These are phyloP conservation scores for Camellia oleifera DNA, from an alignment of 179 eudicot species.

Conservation along the genomic window DNA sequence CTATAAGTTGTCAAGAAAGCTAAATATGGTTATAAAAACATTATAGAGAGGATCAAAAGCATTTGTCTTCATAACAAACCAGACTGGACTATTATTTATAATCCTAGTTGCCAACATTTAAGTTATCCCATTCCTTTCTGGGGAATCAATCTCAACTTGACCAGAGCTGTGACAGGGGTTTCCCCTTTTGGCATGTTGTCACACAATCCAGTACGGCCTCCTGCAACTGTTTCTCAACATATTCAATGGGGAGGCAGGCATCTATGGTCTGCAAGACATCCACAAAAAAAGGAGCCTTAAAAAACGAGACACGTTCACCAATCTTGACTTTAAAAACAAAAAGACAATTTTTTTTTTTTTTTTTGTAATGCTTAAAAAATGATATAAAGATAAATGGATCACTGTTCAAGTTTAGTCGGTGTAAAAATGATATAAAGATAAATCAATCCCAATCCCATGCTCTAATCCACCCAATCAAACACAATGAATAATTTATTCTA, in stretches of 20 bases:
- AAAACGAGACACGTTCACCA: not conserved
- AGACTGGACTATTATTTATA: too few relatives aligned
- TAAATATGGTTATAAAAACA: too few relatives aligned
- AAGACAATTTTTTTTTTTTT: too few relatives aligned
- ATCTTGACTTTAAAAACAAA: not conserved
- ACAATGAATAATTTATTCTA: too few relatives aligned
- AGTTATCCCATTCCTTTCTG: not conserved
- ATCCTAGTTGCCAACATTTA: not conserved
- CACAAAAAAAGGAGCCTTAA: not conserved
- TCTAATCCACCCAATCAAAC: too few relatives aligned
- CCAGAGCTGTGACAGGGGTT: slow-evolving; percentile 66
- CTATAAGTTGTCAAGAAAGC: too few relatives aligned
- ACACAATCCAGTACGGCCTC: slow-evolving; percentile 48
- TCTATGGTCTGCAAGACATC: slow-evolving; percentile 49
- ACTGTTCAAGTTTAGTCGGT: not conserved
- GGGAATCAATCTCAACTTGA: slow-evolving; percentile 18
- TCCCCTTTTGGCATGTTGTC: slow-evolving; percentile 56
- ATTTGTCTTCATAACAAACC: not conserved
- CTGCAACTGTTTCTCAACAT: slow-evolving; percentile 62
- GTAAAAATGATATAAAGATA: too few relatives aligned
- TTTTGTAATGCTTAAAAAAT: too few relatives aligned
- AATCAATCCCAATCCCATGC: too few relatives aligned
- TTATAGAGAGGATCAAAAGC: not conserved
- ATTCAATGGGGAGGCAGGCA: slow-evolving; percentile 70
- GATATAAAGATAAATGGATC: not conserved